Evolutionary conservation across 192 early-diverging fungal species (phyloP).

Genomic region (Jimgerdemannia flammicorona): DNA sequence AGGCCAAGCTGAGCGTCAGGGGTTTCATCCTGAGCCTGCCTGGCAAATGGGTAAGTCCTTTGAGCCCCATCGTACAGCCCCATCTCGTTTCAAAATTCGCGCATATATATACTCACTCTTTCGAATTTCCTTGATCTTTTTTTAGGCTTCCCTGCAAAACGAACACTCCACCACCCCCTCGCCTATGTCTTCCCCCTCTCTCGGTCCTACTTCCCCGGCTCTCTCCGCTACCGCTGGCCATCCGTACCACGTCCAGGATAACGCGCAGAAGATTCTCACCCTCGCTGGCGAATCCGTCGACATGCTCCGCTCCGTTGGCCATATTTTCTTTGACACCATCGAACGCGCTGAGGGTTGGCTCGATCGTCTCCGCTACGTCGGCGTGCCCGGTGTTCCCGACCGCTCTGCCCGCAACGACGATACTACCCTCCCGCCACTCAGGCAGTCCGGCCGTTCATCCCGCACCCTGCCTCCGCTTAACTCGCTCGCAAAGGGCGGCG

Average conservation of each 20-base stretch:
- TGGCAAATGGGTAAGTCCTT: slow-evolving; percentile 57
- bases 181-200: slow-evolving; percentile 34
- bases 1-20: slow-evolving; percentile 74
- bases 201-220: slow-evolving; percentile 4
- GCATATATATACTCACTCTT: neutral
- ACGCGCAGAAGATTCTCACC: slow-evolving; percentile 43
- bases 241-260: slow-evolving; percentile 19
- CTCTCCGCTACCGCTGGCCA: slow-evolving; percentile 10
- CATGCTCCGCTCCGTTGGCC: slow-evolving; percentile 61
- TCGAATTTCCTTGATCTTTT: neutral
- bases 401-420: neutral
- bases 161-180: slow-evolving; percentile 35
- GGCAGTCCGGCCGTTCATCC: neutral
- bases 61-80: neutral
- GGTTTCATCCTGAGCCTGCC: slow-evolving; percentile 84
- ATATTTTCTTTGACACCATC: slow-evolving; percentile 67
- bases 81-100: no score
- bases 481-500: neutral
- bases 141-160: slow-evolving; percentile 1
- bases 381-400: neutral
- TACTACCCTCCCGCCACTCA: neutral
- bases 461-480: neutral
- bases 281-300: slow-evolving; percentile 67
- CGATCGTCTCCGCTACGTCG: slow-evolving; percentile 32
- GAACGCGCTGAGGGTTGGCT: slow-evolving; percentile 62